Evolutionary conservation across 257 asterid genomes (phyloP).

Genomic region (Solanum raphanifolium): DNA sequence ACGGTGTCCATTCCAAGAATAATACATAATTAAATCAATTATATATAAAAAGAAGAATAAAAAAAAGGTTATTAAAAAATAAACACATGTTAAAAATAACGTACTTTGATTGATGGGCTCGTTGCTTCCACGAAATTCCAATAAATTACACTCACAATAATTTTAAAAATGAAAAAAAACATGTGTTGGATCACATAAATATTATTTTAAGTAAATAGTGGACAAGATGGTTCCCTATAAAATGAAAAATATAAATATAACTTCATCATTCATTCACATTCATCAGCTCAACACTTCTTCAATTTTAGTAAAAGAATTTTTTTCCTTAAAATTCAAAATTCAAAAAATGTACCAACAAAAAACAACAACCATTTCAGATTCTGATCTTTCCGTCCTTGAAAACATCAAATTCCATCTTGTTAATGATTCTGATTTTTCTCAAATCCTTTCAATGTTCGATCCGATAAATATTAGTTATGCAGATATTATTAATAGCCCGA

Average conservation of each 20-base stretch:
- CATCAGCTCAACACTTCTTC: neutral
- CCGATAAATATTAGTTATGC: neutral
- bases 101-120: neutral
- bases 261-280: neutral
- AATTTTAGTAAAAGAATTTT: neutral
- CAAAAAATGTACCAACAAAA: conserved; percentile 7
- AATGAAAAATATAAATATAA: neutral
- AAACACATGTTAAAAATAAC: neutral
- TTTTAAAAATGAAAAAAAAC: neutral
- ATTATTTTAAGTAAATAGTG: neutral
- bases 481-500: neutral
- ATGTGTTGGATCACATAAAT: neutral
- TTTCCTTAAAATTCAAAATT: neutral
- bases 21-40: neutral
- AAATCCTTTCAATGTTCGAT: neutral
- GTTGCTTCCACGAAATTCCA: neutral
- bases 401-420: conserved; percentile 11
- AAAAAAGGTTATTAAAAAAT: neutral
- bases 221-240: neutral
- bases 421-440: conserved; percentile 6
- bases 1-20: neutral
- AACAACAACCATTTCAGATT: neutral
- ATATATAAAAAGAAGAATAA: neutral
- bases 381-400: conserved; percentile 4
- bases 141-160: neutral